Evolutionary conservation across 116 monocot species (phyloP), one percentile per base, ranked within the genome.

Genomic region (Cymodocea nodosa): DNA sequence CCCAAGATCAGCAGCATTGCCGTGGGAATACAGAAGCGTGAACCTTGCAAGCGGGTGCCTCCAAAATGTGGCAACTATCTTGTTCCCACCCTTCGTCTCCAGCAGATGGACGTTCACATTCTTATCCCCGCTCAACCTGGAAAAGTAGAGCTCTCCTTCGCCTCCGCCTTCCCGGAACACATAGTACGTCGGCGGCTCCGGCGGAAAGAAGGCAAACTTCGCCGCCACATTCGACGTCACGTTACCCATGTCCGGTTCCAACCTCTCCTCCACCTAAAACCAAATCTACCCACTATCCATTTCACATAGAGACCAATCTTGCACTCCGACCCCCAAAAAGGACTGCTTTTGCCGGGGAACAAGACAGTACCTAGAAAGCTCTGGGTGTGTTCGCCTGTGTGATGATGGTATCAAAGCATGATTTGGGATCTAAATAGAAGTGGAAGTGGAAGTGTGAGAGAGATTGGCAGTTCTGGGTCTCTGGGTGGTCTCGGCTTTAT

Each of bases 1-100:
- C 15, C 94, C 94, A 37, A 95, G 81, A 73, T 95, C 94, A 59
- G 94, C 94, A 50, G 94, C 94, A 73, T 95, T 95, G 36, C 94
- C 94, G 19, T 95, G 94, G 59, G 94, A 95, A 70, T 95, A 95
- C n/a, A 95, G 76, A 18, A 95, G 64, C 23, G 94, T 95, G 64
- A 90, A 67, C 23, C 77, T 72, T 5, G 94, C 90, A 34, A 25
- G n/a, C 4, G 87, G 90, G 76, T 87, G 84, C 20, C 79, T 76
- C 94, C 84, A 87, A 59, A 87, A 95, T 0, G 81, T 75, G 36
- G 94, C 81, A 2, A 85, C 81, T n/a, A 95, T 79, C 70, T 78
- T 73, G 58, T 82, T 95, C 69, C 90, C 90, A 0, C 71, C 69
- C 65, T 58, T 73, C 22, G 90, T 95, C 60, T 75, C 81, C 56